These are phyloP conservation scores for Toxicodendron radicans DNA, from an alignment of 345 rosid species.

Conservation along the genomic window DNA sequence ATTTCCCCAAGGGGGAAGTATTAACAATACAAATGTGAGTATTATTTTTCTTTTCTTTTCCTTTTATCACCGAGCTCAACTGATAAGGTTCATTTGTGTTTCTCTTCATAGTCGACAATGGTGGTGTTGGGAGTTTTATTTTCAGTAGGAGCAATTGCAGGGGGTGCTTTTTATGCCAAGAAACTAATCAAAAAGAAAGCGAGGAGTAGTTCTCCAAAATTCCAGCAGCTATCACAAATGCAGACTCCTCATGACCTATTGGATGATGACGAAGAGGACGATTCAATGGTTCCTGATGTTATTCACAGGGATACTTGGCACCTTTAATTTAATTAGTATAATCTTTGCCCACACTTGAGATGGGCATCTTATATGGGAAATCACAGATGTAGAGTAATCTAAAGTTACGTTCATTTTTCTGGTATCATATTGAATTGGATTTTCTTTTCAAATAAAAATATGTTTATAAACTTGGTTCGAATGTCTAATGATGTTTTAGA, in stretches of 20 bases:
- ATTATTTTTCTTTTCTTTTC: neutral
- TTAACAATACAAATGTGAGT: constrained; percentile 23
- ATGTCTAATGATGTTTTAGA: too few relatives aligned
- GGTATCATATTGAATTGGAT: too few relatives aligned
- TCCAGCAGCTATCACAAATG: constrained; percentile 31
- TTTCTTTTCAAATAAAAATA: too few relatives aligned
- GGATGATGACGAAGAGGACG: constrained; percentile 21
- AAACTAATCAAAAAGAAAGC: constrained; percentile 22
- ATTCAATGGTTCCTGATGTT: constrained; percentile 11
- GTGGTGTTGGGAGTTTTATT: constrained; percentile 23
- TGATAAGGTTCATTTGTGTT: neutral
- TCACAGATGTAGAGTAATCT: too few relatives aligned
- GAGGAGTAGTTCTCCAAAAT: constrained; percentile 12
- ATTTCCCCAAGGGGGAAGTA: constrained; percentile 5
- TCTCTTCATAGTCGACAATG: constrained; percentile 20
- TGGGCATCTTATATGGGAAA: too few relatives aligned
- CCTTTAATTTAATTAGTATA: neutral
- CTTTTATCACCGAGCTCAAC: neutral
- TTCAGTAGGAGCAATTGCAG: constrained; percentile 34
- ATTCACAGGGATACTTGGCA: constrained; percentile 7
- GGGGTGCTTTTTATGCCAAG: constrained; percentile 21
- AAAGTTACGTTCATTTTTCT: too few relatives aligned
- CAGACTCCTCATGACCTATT: constrained; percentile 20
- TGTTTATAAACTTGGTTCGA: too few relatives aligned
- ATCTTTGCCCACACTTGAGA: neutral